Conservation (phyloP, 768 basidiomycete species). For the Pulveroboletus frians region DNA sequence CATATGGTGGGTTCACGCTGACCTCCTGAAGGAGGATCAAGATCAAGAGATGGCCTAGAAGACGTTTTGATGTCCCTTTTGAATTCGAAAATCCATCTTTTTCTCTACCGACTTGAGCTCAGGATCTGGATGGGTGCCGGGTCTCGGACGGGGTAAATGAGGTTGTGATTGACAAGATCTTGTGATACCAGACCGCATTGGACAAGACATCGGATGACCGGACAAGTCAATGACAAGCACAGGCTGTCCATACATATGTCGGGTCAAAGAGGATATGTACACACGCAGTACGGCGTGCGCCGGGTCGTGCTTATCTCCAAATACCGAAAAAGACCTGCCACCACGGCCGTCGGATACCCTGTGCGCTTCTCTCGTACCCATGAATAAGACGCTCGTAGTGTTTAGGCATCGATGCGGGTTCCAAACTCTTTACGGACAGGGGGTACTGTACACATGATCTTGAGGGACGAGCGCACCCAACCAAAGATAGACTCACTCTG, state of each 20-base stretch:
- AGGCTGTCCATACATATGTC: neutral
- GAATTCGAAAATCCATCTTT: neutral
- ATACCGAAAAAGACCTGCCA: conserved; percentile 81
- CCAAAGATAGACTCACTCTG: conserved; percentile 39
- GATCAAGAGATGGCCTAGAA: neutral
- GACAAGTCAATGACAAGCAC: neutral
- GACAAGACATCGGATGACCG: neutral
- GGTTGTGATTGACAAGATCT: neutral
- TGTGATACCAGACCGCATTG: neutral
- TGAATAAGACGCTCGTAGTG: conserved; percentile 72
- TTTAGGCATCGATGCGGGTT: conserved; percentile 64
- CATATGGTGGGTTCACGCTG: conserved; percentile 1
- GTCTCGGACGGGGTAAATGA: neutral
- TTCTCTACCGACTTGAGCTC: neutral
- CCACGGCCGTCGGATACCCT: conserved; percentile 75
- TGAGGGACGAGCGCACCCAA: neutral
- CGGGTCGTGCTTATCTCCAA: conserved; percentile 37
- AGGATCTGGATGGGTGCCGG: neutral
- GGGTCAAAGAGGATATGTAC: neutral
- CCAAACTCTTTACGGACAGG: conserved; percentile 55
- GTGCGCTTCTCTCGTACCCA: conserved; percentile 67
- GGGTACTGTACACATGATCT: conserved; percentile 47
- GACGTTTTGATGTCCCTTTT: neutral
- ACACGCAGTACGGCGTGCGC: neutral
- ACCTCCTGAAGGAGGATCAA: conserved; percentile 5